Conservation (phyloP, 2,329 filamentous ascomycete genomes). For the Penicillium vulpinum region DNA sequence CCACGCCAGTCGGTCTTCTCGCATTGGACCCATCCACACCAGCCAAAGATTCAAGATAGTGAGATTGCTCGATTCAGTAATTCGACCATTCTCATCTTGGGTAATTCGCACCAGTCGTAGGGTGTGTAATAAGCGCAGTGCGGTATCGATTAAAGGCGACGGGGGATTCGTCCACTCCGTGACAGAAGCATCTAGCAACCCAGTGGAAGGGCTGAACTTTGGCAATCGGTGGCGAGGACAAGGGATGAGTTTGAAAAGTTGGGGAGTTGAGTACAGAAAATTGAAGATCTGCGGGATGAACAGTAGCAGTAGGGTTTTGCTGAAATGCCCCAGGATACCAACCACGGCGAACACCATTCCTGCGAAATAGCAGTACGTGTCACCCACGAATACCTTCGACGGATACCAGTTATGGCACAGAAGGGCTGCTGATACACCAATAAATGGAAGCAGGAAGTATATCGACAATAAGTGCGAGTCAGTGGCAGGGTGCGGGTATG, state of each 20-base stretch:
- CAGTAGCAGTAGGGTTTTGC: slow-evolving; percentile 88
- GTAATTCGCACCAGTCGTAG: slow-evolving; percentile 69
- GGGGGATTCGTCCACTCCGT: slow-evolving; percentile 77
- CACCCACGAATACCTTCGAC: slow-evolving; percentile 90
- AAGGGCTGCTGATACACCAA: slow-evolving; percentile 85
- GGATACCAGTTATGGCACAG: slow-evolving; percentile 95
- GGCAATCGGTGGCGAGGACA: slow-evolving; percentile 92
- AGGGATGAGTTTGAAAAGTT: slow-evolving; percentile 84
- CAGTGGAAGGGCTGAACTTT: slow-evolving; percentile 80
- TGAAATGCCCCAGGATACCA: slow-evolving; percentile 95
- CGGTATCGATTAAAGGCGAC: slow-evolving; percentile 59
- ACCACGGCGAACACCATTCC: slow-evolving; percentile 99
- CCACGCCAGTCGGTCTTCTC: slow-evolving; percentile 78
- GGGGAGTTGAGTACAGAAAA: slow-evolving; percentile 88
- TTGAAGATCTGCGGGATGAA: slow-evolving; percentile 95
- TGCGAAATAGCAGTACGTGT: slow-evolving; percentile 99
- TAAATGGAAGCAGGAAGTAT: slow-evolving; percentile 89
- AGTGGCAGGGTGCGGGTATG: slow-evolving; percentile 87
- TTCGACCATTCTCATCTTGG: slow-evolving; percentile 65
- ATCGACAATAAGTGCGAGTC: slow-evolving; percentile 96
- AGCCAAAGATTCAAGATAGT: slow-evolving; percentile 96
- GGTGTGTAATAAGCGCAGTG: slow-evolving; percentile 67
- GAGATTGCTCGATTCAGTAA: slow-evolving; percentile 82
- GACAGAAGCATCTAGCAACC: slow-evolving; percentile 80
- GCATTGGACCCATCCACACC: slow-evolving; percentile 88